Percentiles rank a stretch among this genome's conserved stretches.
Evolutionary conservation across 2,329 filamentous ascomycete species (phyloP).

Genomic region (Pseudopithomyces maydicus): DNA sequence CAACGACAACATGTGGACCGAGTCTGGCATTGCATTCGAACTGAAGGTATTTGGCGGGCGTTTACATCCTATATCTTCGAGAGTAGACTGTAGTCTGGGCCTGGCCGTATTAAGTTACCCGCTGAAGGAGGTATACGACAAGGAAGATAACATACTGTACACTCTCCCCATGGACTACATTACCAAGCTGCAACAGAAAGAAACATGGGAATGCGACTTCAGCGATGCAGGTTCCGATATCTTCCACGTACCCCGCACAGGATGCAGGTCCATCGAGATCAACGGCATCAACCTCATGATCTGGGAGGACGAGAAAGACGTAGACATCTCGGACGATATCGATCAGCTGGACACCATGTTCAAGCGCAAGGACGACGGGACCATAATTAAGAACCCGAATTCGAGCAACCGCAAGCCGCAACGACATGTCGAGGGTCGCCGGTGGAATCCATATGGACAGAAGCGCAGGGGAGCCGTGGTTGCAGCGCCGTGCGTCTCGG

Average conservation of each 20-base stretch:
- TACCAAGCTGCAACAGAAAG: constrained; percentile 42
- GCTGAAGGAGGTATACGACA: constrained; percentile 42
- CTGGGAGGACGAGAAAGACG: constrained; percentile 47
- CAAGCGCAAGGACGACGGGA: constrained; percentile 45
- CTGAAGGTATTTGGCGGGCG: constrained; percentile 46
- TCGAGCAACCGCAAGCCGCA: constrained; percentile 38
- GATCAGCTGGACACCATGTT: constrained; percentile 43
- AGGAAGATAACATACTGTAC: constrained; percentile 44
- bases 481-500: constrained; percentile 25
- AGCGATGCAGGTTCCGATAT: constrained; percentile 22
- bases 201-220: constrained; percentile 45
- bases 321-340: constrained; percentile 45
- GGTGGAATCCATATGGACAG: constrained; percentile 42
- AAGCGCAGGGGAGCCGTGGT: constrained; percentile 32
- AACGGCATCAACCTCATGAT: constrained; percentile 47
- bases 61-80: constrained; percentile 44
- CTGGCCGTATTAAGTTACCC: constrained; percentile 44
- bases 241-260: constrained; percentile 46
- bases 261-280: constrained; percentile 42
- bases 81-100: constrained; percentile 47
- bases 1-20: constrained; percentile 47
- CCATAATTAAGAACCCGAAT: constrained; percentile 43
- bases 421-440: constrained; percentile 26
- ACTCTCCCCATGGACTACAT: constrained; percentile 48
- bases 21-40: constrained; percentile 47